phyloP scores from a whole-genome alignment of 2,329 filamentous ascomycete genomes.

The Venturiaceae sp. region DNA sequence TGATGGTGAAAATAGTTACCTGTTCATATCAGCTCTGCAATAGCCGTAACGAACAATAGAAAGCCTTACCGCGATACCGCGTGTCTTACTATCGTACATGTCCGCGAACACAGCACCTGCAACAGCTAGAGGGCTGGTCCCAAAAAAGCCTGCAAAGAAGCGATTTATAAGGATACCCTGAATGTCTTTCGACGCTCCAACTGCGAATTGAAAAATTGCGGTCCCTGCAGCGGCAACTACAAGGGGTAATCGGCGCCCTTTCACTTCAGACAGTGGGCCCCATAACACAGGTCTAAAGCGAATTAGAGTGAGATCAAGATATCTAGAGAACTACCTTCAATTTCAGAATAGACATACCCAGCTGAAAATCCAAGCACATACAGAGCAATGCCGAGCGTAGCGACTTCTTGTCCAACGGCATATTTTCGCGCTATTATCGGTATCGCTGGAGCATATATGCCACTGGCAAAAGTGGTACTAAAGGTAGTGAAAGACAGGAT shows the following conservation, averaged over 20 bases:
- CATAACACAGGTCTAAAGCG: conserved; percentile 49
- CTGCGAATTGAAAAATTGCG: conserved; percentile 55
- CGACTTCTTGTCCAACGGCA: conserved; percentile 33
- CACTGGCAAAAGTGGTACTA: conserved; percentile 43
- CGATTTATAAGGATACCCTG: conserved; percentile 36
- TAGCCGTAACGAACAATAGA: conserved; percentile 51
- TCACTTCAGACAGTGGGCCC: conserved; percentile 55
- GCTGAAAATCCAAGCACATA: conserved; percentile 46
- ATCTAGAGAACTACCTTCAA: conserved; percentile 55
- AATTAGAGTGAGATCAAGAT: conserved; percentile 47
- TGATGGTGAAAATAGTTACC: too few relatives aligned
- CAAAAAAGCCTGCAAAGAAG: conserved; percentile 26
- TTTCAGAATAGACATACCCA: conserved; percentile 31
- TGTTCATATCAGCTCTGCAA: neutral
- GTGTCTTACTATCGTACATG: conserved; percentile 48
- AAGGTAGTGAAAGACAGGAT: conserved; percentile 57
- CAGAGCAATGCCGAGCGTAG: conserved; percentile 38
- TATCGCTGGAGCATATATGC: conserved; percentile 51
- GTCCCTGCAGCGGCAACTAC: conserved; percentile 53
- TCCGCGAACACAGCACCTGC: conserved; percentile 61
- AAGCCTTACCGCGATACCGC: conserved; percentile 55
- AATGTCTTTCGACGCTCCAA: conserved; percentile 54
- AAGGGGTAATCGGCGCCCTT: conserved; percentile 46
- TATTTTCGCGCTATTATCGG: conserved; percentile 42
- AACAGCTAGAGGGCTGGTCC: conserved; percentile 57